Conservation (phyloP, 306 rosid genomes). For the Neltuma alba region DNA sequence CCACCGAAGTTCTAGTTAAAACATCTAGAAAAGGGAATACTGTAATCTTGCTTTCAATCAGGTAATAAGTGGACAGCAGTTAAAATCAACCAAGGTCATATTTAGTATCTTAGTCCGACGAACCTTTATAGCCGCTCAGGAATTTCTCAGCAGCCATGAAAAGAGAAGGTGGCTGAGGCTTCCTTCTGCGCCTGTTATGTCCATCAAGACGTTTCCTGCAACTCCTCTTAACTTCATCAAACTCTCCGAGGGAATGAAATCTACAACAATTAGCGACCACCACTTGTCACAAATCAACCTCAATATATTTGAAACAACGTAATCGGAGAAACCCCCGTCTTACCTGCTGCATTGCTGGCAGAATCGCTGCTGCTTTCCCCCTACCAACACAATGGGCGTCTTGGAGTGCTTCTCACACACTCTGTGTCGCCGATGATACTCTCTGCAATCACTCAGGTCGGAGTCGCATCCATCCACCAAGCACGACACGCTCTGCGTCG, state of each 20-base stretch:
- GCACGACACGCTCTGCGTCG: conserved; percentile 55
- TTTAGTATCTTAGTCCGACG: conserved; percentile 1
- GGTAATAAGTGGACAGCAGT: not conserved
- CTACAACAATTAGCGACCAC: conserved; percentile 45
- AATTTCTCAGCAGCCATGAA: conserved; percentile 56
- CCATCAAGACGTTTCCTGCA: conserved; percentile 90
- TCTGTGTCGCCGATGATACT: conserved; percentile 81
- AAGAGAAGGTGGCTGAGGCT: conserved; percentile 72
- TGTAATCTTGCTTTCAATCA: not conserved
- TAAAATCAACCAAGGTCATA: not conserved
- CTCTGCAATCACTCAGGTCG: conserved; percentile 83
- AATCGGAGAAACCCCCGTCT: conserved; percentile 2
- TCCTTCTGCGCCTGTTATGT: conserved; percentile 82
- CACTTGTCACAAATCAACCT: not conserved
- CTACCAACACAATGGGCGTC: conserved; percentile 69
- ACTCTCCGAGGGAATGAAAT: conserved; percentile 86
- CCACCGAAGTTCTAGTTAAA: conserved; percentile 13
- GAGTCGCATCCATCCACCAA: conserved; percentile 78
- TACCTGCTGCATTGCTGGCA: conserved; percentile 99
- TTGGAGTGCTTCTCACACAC: conserved; percentile 87
- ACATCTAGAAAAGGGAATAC: not conserved
- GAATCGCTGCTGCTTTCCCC: conserved; percentile 76
- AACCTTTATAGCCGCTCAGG: conserved; percentile 59
- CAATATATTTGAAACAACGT: not conserved
- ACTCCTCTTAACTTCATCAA: conserved; percentile 88